Base-by-base conservation (phyloP, 805 yeast genomes). In the Candida ficus region DNA sequence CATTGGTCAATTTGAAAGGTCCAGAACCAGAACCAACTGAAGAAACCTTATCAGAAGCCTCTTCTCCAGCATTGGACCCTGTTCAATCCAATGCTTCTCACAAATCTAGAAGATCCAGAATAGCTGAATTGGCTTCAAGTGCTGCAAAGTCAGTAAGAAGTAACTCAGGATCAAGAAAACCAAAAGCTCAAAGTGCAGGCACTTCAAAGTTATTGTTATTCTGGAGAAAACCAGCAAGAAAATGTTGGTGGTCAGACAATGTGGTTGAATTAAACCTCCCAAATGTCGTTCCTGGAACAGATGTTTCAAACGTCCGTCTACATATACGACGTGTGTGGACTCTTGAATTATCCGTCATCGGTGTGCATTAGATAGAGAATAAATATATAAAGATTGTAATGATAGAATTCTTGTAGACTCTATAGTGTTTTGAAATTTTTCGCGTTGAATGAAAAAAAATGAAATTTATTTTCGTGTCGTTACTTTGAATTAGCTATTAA, bases 181-280 rank as follows among this genome's bases (percentile, higher is more conserved):
- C 62, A 43, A 57, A 63, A 45, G 18, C 31, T 21, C 36, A 37
- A 21, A 63, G 64, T 48, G 62, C 70, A 19, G 63, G 61, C 45
- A 64, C 50, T 50, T 77, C 70, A 50, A 93, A 93, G 61, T 71
- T 93, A 38, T 68, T 93, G 28, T 66, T 93, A 38, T 93, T 93
- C 58, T 93, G 99, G 98, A 75, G 95, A 47, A 93, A 93, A 58
- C 99, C 99, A 1, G 99, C 99, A 2, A 75, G 98, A 57, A 93
- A 93, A 59, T 93, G 99, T 66, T 93, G 99, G 99, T 93, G 99
- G 99, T 73, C 86, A 7, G 77, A 79, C 57, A 76, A 78, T 33
- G 67, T 62, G 22, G 62, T 76, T 17, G 79, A 76, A 33, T 64
- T 64, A 43, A 63, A 55, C 17, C 59, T 68, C 14, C 61, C 61